Evolutionary conservation across 176 grass and related monocot genomes (phyloP).

Genomic region (Carex pumila): DNA sequence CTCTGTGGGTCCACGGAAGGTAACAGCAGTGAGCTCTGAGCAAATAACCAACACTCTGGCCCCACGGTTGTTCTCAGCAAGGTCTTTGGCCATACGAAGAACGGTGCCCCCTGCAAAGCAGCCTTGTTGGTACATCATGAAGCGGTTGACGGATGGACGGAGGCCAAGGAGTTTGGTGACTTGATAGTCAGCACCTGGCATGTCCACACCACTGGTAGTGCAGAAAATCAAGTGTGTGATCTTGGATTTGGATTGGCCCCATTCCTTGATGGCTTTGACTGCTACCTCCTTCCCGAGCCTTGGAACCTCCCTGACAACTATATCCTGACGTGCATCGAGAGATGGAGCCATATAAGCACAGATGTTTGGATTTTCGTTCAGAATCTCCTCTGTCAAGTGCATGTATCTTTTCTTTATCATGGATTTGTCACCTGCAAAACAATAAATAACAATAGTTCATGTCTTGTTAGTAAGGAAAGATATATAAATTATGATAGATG

Average conservation of each 20-base stretch:
- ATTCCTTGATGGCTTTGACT: slow-evolving; percentile 1
- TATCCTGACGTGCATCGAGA: too few relatives aligned
- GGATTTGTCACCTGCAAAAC: background rate
- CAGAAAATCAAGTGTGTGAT: slow-evolving; percentile 11
- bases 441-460: background rate
- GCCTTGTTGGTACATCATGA: slow-evolving; percentile 12
- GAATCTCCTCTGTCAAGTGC: background rate
- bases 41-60: slow-evolving; percentile 1
- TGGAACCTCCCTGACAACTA: background rate
- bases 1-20: background rate
- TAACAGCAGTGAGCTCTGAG: slow-evolving; percentile 5
- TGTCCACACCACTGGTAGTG: slow-evolving; percentile 5
- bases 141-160: background rate
- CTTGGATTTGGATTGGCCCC: slow-evolving; percentile 1
- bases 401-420: slow-evolving; percentile 13
- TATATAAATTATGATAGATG: too few relatives aligned
- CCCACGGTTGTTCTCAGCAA: slow-evolving; percentile 5
- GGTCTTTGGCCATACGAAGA: background rate
- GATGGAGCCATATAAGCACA: background rate
- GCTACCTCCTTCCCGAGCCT: background rate
- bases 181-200: slow-evolving; percentile 3
- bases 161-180: background rate
- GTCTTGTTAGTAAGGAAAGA: too few relatives aligned
- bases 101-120: background rate
- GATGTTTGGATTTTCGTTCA: background rate